Evolutionary conservation across 768 basidiomycete genomes (phyloP).

Genomic region (Calocybe gangraenosa): DNA sequence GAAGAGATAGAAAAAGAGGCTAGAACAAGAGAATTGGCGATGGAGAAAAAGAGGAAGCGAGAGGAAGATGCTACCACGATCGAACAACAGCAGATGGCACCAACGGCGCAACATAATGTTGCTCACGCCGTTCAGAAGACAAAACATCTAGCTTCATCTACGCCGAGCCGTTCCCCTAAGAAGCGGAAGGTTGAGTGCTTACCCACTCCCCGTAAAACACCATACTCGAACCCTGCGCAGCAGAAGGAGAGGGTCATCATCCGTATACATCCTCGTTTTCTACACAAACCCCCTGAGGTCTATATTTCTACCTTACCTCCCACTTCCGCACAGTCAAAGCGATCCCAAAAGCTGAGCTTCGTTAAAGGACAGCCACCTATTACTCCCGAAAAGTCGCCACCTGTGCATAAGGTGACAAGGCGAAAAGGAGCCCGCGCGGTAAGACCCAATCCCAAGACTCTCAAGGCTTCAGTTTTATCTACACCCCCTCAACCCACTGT

Average conservation of each 20-base stretch:
- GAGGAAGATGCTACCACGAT: slow-evolving; percentile 39
- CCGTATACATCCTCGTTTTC: slow-evolving; percentile 15
- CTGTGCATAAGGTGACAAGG: slow-evolving; percentile 7
- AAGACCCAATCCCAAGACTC: background rate
- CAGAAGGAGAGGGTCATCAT: slow-evolving; percentile 9
- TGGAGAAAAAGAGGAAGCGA: slow-evolving; percentile 53
- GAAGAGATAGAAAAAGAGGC: slow-evolving; percentile 55
- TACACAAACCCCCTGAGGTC: slow-evolving; percentile 12
- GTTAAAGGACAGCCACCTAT: slow-evolving; percentile 7
- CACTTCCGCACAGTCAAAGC: background rate
- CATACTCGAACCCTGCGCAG: slow-evolving; percentile 1
- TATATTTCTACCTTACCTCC: slow-evolving; percentile 14
- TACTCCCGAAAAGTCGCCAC: slow-evolving; percentile 17
- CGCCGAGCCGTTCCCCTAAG: slow-evolving; percentile 11
- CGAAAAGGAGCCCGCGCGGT: slow-evolving; percentile 11
- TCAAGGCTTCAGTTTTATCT: background rate
- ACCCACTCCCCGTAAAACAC: slow-evolving; percentile 17
- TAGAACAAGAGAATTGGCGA: slow-evolving; percentile 47
- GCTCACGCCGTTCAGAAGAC: background rate
- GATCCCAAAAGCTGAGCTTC: background rate
- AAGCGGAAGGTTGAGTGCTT: slow-evolving; percentile 14
- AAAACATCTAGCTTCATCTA: slow-evolving; percentile 10
- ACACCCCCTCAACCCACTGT: background rate
- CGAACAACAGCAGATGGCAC: slow-evolving; percentile 3
- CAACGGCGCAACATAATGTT: slow-evolving; percentile 1